Conservation (phyloP, 2,329 filamentous ascomycete genomes). For the Cladophialophora chaetospira region DNA sequence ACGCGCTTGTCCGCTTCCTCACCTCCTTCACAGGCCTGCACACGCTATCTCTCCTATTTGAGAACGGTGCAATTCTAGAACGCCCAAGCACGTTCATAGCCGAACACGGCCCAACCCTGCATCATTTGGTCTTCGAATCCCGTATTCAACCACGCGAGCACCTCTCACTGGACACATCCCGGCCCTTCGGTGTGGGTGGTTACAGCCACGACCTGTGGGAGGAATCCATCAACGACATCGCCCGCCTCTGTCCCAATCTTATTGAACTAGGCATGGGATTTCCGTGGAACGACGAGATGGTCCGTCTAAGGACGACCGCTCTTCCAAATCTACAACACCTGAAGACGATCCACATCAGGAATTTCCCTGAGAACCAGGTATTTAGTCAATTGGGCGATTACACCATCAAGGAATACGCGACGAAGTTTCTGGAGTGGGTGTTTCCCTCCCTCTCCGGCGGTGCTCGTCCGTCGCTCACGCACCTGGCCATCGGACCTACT, state of each 20-base stretch:
- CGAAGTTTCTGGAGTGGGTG: conserved; percentile 34
- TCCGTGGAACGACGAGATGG: conserved; percentile 34
- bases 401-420: conserved; percentile 33
- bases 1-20: conserved; percentile 29
- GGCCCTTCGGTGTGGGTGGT: conserved; percentile 32
- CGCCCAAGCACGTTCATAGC: conserved; percentile 26
- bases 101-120: conserved; percentile 31
- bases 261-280: conserved; percentile 33
- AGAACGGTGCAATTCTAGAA: conserved; percentile 31
- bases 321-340: conserved; percentile 29
- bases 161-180: conserved; percentile 31
- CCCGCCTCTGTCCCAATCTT: conserved; percentile 31
- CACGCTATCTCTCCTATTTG: conserved; percentile 32
- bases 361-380: conserved; percentile 32
- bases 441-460: conserved; percentile 26
- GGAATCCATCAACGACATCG: conserved; percentile 32
- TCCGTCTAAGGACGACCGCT: conserved; percentile 30
- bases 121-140: conserved; percentile 32
- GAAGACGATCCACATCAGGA: conserved; percentile 33
- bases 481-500: conserved; percentile 33
- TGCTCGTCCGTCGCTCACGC: conserved; percentile 25
- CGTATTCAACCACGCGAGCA: conserved; percentile 34
- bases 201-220: conserved; percentile 34
- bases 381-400: conserved; percentile 34
- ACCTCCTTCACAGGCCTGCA: conserved; percentile 32